Evolutionary conservation across 257 asterid species (phyloP).

Genomic region (Fraxinus excelsior): DNA sequence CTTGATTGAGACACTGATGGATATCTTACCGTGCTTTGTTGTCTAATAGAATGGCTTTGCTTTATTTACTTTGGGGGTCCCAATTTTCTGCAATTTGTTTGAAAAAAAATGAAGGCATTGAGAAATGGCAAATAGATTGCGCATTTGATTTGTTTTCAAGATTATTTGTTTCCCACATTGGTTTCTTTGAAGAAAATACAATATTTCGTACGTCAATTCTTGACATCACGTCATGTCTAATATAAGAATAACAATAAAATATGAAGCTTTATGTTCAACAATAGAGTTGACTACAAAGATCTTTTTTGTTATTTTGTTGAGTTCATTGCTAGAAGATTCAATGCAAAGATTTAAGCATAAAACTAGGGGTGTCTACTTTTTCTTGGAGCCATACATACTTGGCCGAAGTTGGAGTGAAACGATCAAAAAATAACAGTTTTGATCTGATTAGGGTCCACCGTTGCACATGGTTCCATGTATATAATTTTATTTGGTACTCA

Average conservation of each 20-base stretch:
- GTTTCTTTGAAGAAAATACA: neutral
- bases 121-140: constrained; percentile 33
- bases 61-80: constrained; percentile 41
- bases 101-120: constrained; percentile 24
- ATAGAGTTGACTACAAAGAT: neutral
- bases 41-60: constrained; percentile 43
- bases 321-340: neutral
- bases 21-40: constrained; percentile 53
- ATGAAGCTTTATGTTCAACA: neutral
- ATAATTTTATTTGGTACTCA: neutral
- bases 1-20: constrained; percentile 52
- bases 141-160: constrained; percentile 25
- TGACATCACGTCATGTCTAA: neutral
- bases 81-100: constrained; percentile 34
- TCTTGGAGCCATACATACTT: neutral
- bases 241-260: too few species aligned
- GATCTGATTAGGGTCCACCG: neutral
- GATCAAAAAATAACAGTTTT: too few species aligned
- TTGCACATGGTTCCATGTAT: too few species aligned
- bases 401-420: neutral
- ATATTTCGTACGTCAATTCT: neutral
- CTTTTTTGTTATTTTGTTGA: neutral
- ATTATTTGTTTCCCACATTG: constrained; percentile 13
- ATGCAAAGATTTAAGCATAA: neutral
- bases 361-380: neutral